phyloP scores from a whole-genome alignment of 352 stramenopile species.

The Pythium aquatile region DNA sequence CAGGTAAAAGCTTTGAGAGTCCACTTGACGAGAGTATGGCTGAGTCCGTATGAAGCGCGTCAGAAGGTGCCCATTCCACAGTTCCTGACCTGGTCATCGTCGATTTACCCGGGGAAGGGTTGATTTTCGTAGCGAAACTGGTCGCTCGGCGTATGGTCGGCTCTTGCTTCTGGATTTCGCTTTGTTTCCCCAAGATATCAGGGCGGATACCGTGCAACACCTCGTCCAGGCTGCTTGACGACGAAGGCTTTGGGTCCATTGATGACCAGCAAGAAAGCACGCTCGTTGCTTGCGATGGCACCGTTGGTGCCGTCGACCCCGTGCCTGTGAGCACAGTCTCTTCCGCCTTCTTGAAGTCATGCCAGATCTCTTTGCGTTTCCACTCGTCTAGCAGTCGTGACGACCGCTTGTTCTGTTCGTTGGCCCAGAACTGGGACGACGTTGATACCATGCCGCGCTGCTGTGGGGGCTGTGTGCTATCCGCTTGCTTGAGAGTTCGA shows the following conservation, averaged over 20 bases:
- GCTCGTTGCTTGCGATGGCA: not conserved
- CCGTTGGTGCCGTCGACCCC: not conserved
- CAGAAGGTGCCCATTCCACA: not conserved
- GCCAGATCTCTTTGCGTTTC: conserved; percentile 77
- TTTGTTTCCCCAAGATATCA: conserved; percentile 1
- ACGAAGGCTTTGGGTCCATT: not conserved
- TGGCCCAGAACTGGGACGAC: conserved; percentile 45
- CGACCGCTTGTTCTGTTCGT: conserved; percentile 31
- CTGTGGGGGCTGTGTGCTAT: not conserved
- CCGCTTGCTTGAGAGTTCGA: not conserved
- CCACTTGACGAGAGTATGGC: not conserved
- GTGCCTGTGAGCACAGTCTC: conserved; percentile 33
- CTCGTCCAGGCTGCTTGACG: conserved; percentile 1
- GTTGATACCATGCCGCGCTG: conserved; percentile 17
- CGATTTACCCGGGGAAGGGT: not conserved
- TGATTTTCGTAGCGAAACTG: conserved; percentile 9
- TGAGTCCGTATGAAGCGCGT: not conserved
- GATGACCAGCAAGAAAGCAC: not conserved
- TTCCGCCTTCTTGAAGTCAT: conserved; percentile 67
- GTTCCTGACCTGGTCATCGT: not conserved
- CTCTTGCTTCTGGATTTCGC: not conserved
- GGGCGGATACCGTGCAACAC: not conserved
- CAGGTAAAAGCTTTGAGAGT: not conserved
- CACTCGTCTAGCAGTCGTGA: conserved; percentile 63
- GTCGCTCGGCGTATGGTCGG: conserved; percentile 4